These are phyloP conservation scores for Dinochytrium kinnereticum DNA, from an alignment of 371 early-diverging fungal genomes.

Conservation along the genomic window DNA sequence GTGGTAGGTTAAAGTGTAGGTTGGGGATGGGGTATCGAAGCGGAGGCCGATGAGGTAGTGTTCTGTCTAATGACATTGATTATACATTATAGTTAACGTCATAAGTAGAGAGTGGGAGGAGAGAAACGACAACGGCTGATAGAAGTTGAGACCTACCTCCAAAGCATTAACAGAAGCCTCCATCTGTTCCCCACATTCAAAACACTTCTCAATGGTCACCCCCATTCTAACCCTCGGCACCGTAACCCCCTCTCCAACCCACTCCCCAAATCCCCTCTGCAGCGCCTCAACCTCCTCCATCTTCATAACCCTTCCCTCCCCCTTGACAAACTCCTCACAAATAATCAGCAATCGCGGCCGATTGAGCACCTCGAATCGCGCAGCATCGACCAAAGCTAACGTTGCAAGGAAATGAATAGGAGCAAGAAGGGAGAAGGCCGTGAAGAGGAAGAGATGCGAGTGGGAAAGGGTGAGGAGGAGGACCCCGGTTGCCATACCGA, in stretches of 20 bases:
- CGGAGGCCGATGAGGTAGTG: slow-evolving; percentile 39
- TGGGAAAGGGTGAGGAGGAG: slow-evolving; percentile 64
- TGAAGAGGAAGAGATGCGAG: slow-evolving; percentile 63
- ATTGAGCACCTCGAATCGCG: slow-evolving; percentile 71
- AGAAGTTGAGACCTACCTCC: slow-evolving; percentile 57
- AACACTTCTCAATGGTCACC: slow-evolving; percentile 54
- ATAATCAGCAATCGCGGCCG: slow-evolving; percentile 66
- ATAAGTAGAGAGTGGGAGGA: neutral
- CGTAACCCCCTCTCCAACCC: slow-evolving; percentile 53
- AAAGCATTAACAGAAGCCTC: slow-evolving; percentile 47
- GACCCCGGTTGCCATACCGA: slow-evolving; percentile 70
- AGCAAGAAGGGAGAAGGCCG: slow-evolving; percentile 59
- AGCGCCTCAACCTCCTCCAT: slow-evolving; percentile 40
- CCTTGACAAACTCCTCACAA: slow-evolving; percentile 32
- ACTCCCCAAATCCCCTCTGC: slow-evolving; percentile 69
- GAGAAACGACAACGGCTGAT: neutral
- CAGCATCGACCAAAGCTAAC: slow-evolving; percentile 54
- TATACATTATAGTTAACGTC: too few species aligned
- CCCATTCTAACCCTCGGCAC: slow-evolving; percentile 49
- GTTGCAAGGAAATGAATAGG: slow-evolving; percentile 68
- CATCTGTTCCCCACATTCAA: slow-evolving; percentile 49
- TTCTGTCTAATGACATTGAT: too few species aligned
- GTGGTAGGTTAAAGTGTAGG: slow-evolving; percentile 54
- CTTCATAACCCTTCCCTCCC: slow-evolving; percentile 24
- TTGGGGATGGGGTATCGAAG: neutral